A percentile compares a stretch with the other conserved stretches of the same genome.
Conservation (phyloP, 805 yeast species). For the Kodamaea nitidulidarum region DNA sequence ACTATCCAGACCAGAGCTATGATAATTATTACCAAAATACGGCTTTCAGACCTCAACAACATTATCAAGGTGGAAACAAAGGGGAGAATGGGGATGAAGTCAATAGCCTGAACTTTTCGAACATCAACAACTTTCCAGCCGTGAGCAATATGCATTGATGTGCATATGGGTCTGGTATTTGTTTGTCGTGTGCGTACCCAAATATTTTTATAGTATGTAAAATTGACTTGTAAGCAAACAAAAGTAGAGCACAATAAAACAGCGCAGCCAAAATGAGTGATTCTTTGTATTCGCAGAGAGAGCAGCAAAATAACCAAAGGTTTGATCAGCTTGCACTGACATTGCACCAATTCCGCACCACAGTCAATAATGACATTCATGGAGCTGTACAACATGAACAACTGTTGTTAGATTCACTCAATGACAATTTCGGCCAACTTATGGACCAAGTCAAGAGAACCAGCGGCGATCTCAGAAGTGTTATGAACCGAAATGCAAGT, state of each 20-base stretch:
- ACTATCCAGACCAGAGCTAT: conserved; percentile 12
- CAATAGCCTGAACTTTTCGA: conserved; percentile 20
- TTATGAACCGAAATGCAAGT: conserved; percentile 41
- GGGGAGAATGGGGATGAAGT: not conserved
- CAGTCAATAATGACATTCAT: conserved; percentile 41
- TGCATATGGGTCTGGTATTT: too few species aligned
- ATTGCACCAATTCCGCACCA: conserved; percentile 38
- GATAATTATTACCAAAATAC: not conserved
- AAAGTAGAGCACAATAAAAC: not conserved
- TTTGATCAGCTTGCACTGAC: conserved; percentile 43
- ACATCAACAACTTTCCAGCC: conserved; percentile 25
- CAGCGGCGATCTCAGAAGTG: conserved; percentile 36
- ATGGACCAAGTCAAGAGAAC: conserved; percentile 38
- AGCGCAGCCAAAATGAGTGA: conserved; percentile 5
- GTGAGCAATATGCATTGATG: conserved; percentile 16
- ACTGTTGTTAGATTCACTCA: conserved; percentile 35
- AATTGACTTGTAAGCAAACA: too few species aligned
- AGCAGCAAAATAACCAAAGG: conserved; percentile 39
- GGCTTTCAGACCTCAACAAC: too few species aligned
- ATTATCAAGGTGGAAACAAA: too few species aligned
- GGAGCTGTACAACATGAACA: conserved; percentile 38
- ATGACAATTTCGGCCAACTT: conserved; percentile 35
- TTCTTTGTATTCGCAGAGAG: conserved; percentile 36
- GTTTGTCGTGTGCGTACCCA: not conserved
- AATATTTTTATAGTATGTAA: too few species aligned